These are phyloP conservation scores for Sodiomyces alkalinus DNA, from an alignment of 2,329 filamentous ascomycete species.

Conservation along the genomic window DNA sequence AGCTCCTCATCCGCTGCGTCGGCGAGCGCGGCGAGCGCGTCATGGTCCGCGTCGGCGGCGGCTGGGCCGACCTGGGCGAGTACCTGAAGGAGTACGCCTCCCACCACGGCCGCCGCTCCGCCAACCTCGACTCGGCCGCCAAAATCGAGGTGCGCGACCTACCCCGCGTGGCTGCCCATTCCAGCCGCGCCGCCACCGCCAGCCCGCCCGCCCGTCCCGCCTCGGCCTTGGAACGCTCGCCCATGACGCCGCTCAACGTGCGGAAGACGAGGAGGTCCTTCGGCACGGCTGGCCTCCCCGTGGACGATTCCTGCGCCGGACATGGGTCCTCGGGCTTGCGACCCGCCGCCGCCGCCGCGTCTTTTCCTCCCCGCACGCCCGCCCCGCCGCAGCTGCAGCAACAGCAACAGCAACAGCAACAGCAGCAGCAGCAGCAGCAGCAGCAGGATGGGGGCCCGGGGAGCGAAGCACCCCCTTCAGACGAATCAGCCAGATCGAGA, in stretches of 20 bases:
- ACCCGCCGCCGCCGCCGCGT: conserved; percentile 12
- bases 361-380: conserved; percentile 25
- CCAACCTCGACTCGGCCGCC: conserved; percentile 23
- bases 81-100: conserved; percentile 87
- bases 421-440: conserved; percentile 14
- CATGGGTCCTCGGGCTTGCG: too few species aligned
- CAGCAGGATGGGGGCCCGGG: conserved; percentile 18
- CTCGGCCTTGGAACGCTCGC: conserved; percentile 20
- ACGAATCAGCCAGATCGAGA: conserved; percentile 28
- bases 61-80: conserved; percentile 94
- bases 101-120: conserved; percentile 68
- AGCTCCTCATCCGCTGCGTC: conserved; percentile 84
- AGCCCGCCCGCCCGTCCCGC: conserved; percentile 20
- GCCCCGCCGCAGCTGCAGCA: conserved; percentile 20
- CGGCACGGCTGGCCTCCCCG: conserved; percentile 18
- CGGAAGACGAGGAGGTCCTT: conserved; percentile 37
- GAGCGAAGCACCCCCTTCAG: conserved; percentile 31
- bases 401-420: conserved; percentile 14
- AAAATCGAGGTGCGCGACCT: conserved; percentile 45
- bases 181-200: conserved; percentile 11
- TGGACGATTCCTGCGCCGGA: too few species aligned
- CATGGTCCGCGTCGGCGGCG: conserved; percentile 94
- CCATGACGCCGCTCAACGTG: conserved; percentile 34
- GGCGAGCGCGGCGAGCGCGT: conserved; percentile 83
- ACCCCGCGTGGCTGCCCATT: conserved; percentile 13